These are phyloP conservation scores for Pleurotus pulmonarius DNA, from an alignment of 768 basidiomycete species.

Conservation along the genomic window DNA sequence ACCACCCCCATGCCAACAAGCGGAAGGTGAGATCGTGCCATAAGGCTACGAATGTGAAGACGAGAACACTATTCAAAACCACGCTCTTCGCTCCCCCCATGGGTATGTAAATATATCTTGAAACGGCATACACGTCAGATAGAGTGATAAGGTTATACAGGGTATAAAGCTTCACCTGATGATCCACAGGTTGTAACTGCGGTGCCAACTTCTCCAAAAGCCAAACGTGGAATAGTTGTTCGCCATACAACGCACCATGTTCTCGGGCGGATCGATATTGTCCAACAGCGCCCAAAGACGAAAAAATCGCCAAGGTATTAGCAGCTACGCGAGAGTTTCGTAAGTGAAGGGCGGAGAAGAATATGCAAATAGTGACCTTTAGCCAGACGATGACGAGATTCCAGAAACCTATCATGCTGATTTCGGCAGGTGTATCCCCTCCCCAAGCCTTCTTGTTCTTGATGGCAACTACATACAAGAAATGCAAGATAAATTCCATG, in stretches of 20 bases:
- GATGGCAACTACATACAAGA: conserved; percentile 96
- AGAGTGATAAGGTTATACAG: background rate
- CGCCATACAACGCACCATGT: conserved; percentile 98
- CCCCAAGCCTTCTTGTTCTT: conserved; percentile 85
- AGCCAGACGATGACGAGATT: conserved; percentile 95
- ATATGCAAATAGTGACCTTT: conserved; percentile 55
- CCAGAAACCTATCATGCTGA: conserved; percentile 96
- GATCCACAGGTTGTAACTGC: conserved; percentile 95
- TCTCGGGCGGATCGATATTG: conserved; percentile 92
- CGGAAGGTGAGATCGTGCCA: conserved; percentile 94
- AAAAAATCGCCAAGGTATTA: conserved; percentile 97
- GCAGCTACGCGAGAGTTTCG: conserved; percentile 48
- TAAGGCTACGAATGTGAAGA: conserved; percentile 95
- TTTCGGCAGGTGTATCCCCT: conserved; percentile 71
- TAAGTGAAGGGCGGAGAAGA: background rate
- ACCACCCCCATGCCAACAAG: conserved; percentile 95
- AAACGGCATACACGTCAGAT: background rate
- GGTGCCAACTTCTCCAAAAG: conserved; percentile 97
- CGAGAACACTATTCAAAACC: conserved; percentile 63
- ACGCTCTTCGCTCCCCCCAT: conserved; percentile 65
- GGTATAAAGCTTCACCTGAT: conserved; percentile 53
- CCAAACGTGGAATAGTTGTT: conserved; percentile 93
- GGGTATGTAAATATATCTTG: conserved; percentile 92
- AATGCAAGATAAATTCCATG: conserved; percentile 91
- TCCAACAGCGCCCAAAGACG: conserved; percentile 88